These are phyloP conservation scores for Pseudohalonectria lignicola DNA, from an alignment of 2,329 filamentous ascomycete genomes.

Conservation along the genomic window DNA sequence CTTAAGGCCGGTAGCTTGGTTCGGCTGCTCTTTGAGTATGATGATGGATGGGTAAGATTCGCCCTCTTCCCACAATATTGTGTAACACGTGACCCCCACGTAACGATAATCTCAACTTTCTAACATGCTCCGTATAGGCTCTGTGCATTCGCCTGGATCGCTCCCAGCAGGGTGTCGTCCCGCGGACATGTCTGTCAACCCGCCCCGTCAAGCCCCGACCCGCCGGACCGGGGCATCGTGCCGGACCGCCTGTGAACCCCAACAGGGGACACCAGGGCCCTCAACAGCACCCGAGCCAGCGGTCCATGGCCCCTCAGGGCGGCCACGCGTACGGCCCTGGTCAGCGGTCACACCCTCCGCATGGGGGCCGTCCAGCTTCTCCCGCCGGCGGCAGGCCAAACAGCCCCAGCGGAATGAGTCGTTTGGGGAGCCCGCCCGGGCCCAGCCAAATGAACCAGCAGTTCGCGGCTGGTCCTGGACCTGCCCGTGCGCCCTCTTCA, in stretches of 20 bases:
- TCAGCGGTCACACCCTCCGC: too few relatives aligned
- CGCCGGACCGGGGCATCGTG: slow-evolving; percentile 32
- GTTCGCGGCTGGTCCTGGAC: too few relatives aligned
- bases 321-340: too few relatives aligned
- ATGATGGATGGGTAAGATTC: slow-evolving; percentile 86
- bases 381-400: too few relatives aligned
- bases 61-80: background rate
- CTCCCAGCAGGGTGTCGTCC: slow-evolving; percentile 84
- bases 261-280: slow-evolving; percentile 12
- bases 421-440: too few relatives aligned
- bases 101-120: slow-evolving; percentile 10
- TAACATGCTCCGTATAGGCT: slow-evolving; percentile 43
- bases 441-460: too few relatives aligned
- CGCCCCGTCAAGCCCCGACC: slow-evolving; percentile 83
- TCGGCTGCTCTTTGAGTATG: slow-evolving; percentile 86
- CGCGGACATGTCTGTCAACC: slow-evolving; percentile 85
- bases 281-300: background rate
- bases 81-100: background rate
- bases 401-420: too few relatives aligned
- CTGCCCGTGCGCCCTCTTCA: too few relatives aligned
- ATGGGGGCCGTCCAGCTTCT: too few relatives aligned
- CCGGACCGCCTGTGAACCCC: slow-evolving; percentile 43
- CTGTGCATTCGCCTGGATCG: slow-evolving; percentile 87
- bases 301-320: too few relatives aligned
- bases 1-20: slow-evolving; percentile 75